Conservation (phyloP, 805 yeast species). For the Saturnispora gosingensis region DNA sequence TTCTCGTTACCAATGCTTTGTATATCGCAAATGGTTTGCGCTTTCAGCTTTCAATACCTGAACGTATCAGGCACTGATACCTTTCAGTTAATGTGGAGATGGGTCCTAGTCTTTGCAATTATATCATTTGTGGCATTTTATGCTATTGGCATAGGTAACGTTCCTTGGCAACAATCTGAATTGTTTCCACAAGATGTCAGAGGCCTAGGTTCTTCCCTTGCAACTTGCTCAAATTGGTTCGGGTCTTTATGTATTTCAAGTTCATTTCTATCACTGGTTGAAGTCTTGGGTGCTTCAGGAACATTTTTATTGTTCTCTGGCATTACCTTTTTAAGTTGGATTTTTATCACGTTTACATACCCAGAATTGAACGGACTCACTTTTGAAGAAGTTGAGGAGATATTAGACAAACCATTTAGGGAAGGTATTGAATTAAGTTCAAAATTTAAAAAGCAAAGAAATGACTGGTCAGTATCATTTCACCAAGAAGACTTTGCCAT, state of each 20-base stretch:
- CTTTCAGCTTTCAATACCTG: constrained; percentile 58
- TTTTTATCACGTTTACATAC: constrained; percentile 72
- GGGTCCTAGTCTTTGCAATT: constrained; percentile 76
- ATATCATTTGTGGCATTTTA: constrained; percentile 81
- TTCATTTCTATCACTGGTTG: constrained; percentile 87
- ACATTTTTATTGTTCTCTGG: constrained; percentile 88
- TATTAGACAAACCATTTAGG: constrained; percentile 30
- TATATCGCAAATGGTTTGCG: constrained; percentile 62
- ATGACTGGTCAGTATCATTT: background rate
- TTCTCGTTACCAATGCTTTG: constrained; percentile 80
- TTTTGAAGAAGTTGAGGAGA: constrained; percentile 80
- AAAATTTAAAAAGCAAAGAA: background rate
- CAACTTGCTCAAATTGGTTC: constrained; percentile 92
- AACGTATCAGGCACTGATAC: constrained; percentile 57
- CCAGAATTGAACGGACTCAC: constrained; percentile 89
- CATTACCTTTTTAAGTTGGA: constrained; percentile 59
- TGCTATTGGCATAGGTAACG: constrained; percentile 93
- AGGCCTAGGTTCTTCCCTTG: constrained; percentile 82
- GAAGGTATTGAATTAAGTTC: constrained; percentile 1
- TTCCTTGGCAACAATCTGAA: constrained; percentile 98
- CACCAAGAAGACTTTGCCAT: background rate
- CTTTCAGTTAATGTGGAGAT: constrained; percentile 69
- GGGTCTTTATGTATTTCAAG: constrained; percentile 88
- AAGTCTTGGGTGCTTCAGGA: constrained; percentile 88
- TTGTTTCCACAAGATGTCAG: constrained; percentile 88